These are phyloP conservation scores for Rheum nobile DNA, from an alignment of 148 eudicot species.

Conservation along the genomic window DNA sequence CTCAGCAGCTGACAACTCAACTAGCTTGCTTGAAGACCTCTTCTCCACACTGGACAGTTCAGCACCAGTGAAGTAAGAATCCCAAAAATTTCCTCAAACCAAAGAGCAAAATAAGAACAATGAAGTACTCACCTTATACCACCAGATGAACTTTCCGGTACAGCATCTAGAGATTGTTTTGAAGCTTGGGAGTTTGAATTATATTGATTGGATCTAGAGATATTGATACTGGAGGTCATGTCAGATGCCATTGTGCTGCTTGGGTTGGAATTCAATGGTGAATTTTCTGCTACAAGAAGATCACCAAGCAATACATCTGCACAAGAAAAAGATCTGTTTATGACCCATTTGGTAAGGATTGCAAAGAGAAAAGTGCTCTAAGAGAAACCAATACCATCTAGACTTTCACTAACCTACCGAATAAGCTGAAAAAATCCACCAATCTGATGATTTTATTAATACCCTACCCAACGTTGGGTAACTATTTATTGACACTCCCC, in stretches of 20 bases:
- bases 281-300: conserved; percentile 73
- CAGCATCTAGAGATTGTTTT: conserved; percentile 24
- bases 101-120: background rate
- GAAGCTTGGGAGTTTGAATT: conserved; percentile 19
- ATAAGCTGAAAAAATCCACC: background rate
- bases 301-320: conserved; percentile 77
- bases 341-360: background rate
- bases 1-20: conserved; percentile 82
- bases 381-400: background rate
- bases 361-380: background rate
- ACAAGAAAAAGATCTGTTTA: background rate
- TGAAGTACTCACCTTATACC: conserved; percentile 24
- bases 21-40: conserved; percentile 65
- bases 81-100: background rate
- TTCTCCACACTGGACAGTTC: conserved; percentile 34
- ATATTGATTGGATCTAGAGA: conserved; percentile 30
- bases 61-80: background rate
- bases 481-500: background rate
- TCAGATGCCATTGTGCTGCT: conserved; percentile 42
- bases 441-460: background rate
- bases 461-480: background rate
- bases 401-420: background rate
- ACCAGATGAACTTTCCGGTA: conserved; percentile 37
- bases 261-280: conserved; percentile 46
- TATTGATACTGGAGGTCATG: conserved; percentile 30